phyloP scores from a whole-genome alignment of 257 asterid genomes.

The Scutellaria barbata region DNA sequence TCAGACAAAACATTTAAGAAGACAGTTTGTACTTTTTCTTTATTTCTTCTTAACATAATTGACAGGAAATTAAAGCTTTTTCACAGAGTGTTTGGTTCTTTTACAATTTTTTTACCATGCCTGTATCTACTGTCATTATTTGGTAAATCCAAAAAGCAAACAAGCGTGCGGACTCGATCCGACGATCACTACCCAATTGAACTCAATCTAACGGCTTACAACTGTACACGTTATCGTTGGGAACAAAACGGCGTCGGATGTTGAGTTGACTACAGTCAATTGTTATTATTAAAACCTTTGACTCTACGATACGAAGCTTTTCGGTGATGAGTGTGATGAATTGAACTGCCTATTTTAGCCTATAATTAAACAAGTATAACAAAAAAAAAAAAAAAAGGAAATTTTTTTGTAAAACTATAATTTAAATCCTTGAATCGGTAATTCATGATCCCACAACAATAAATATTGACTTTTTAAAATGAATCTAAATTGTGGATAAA shows the following conservation, averaged over 20 bases:
- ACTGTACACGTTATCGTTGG: conserved; percentile 34
- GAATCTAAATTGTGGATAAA: no score
- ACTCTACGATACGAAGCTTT: conserved; percentile 21
- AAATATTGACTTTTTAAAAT: no score
- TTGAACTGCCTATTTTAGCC: background rate
- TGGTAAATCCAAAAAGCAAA: conserved; percentile 54
- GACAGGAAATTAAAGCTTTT: conserved; percentile 34
- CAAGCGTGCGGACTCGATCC: conserved; percentile 58
- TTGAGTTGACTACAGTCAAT: conserved; percentile 40
- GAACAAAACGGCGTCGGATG: conserved; percentile 40
- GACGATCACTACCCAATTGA: conserved; percentile 23
- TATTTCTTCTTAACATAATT: conserved; percentile 29
- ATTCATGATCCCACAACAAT: no score
- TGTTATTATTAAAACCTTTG: conserved; percentile 43
- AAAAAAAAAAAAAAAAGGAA: no score
- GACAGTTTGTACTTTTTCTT: conserved; percentile 40
- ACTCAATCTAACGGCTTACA: background rate
- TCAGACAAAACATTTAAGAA: conserved; percentile 39
- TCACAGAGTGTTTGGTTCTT: conserved; percentile 31
- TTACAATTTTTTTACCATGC: conserved; percentile 47
- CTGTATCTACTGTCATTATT: conserved; percentile 49
- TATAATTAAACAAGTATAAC: no score
- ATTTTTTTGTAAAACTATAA: no score
- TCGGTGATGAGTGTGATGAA: conserved; percentile 7
- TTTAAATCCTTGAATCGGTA: no score